Evolutionary conservation across 2,329 filamentous ascomycete species (phyloP), one percentile per base, ranked within the genome.

Genomic region (Trichoderma afroharzianum): DNA sequence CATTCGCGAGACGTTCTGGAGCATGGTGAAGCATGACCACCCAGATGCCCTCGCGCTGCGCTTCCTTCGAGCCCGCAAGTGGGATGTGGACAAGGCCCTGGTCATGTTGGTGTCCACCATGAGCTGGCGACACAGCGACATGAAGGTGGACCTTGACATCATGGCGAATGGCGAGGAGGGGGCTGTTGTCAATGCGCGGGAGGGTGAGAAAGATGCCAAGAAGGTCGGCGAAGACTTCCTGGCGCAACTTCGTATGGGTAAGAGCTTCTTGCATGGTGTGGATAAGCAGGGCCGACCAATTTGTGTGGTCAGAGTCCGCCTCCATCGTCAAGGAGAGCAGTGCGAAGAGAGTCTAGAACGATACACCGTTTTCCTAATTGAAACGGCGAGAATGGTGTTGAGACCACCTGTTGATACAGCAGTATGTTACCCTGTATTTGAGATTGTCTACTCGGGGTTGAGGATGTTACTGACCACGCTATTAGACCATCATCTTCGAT

Each of bases 91-190:
- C 66, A 94, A 94, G 79, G 96, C 96, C 4, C 86, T 98, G 30
- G 88, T 97, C 75, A 99, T 99, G 96, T 84, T 98, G 80, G 88
- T 99, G 57, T 94, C 94, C 3, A 97, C 96, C 0, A 93, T 98
- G 88, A 92, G 93, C 80, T 99, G 96, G 96, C 90, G 96, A 74
- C 83, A 90, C 71, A 86, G 88, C 47, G 93, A 97, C 72, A 92
- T 96, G 86, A 90, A 93, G 76, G 93, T 98, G 24, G 96, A 99
- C 78, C 91, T 93, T 72, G 93, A 97, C 76, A 91, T 99, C 76
- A 93, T 97, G 87, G 83, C 83, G 73, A 88, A 89, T 47, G 94
- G 94, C 57, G 94, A 97, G 79, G 87, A 86, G 32, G 86, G 85
- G 24, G 90, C 92, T 11, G 75, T 90, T 57, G 87, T 90, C 69